Conservation (phyloP, 2,329 filamentous ascomycete species). For the Monosporascus sp. region DNA sequence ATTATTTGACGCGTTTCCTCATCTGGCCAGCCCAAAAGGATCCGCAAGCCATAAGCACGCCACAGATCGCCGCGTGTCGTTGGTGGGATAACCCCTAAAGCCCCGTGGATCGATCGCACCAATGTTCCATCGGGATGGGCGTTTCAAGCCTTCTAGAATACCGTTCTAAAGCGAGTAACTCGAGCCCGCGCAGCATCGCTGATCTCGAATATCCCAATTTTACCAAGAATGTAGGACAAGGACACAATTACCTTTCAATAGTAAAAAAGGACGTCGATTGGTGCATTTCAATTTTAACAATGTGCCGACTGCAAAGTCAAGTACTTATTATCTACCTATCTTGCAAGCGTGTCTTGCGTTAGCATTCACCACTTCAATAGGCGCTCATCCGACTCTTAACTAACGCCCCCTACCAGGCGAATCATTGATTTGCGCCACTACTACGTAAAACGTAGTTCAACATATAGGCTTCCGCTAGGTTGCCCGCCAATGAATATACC, state of each 20-base stretch:
- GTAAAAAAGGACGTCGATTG: not conserved
- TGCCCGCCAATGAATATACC: not conserved
- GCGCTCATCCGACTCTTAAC: not conserved
- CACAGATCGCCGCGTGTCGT: too few relatives aligned
- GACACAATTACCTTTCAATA: not conserved
- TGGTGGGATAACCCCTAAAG: too few relatives aligned
- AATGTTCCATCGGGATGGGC: not conserved
- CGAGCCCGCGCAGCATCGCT: not conserved
- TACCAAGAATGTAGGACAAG: not conserved
- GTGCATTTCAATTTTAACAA: not conserved
- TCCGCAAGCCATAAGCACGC: too few relatives aligned
- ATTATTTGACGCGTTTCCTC: not conserved
- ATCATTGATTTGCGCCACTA: not conserved
- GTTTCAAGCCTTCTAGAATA: not conserved
- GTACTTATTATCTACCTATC: too few relatives aligned
- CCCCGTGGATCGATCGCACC: not conserved
- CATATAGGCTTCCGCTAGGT: not conserved
- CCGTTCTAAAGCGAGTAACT: not conserved
- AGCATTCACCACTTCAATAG: not conserved
- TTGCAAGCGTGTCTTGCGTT: not conserved
- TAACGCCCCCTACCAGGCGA: not conserved
- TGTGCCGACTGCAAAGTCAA: too few relatives aligned
- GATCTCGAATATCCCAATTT: not conserved
- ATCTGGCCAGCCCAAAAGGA: too few relatives aligned
- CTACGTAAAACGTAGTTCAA: not conserved